phyloP scores from a whole-genome alignment of 768 basidiomycete genomes.

The Dentipellis sp. region DNA sequence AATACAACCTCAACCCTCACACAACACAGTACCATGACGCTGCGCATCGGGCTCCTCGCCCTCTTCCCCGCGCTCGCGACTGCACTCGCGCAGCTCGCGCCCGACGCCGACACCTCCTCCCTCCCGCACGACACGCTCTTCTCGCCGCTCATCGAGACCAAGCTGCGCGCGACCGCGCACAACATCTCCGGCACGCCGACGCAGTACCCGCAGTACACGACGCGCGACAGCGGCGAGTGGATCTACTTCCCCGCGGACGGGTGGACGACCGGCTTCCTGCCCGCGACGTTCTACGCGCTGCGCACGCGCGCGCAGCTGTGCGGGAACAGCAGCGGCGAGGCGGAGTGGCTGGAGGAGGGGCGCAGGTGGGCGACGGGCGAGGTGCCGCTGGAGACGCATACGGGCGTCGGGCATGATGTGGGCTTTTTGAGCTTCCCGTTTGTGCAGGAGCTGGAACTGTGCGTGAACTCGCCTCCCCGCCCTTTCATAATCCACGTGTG shows the following conservation, averaged over 20 bases:
- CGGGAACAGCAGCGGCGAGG: constrained; percentile 28
- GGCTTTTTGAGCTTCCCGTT: constrained; percentile 69
- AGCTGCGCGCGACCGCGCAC: constrained; percentile 47
- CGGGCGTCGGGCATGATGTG: constrained; percentile 54
- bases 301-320: constrained; percentile 45
- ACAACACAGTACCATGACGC: not conserved
- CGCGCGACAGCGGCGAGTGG: constrained; percentile 41
- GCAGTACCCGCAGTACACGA: constrained; percentile 54
- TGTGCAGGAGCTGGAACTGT: constrained; percentile 51
- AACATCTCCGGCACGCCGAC: constrained; percentile 29
- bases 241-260: constrained; percentile 41
- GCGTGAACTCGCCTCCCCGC: constrained; percentile 15
- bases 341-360: constrained; percentile 46
- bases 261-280: constrained; percentile 67
- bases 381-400: constrained; percentile 38
- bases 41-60: not conserved
- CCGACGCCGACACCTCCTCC: not conserved
- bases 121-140: constrained; percentile 41
- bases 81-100: not conserved
- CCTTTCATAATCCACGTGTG: not conserved
- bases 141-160: constrained; percentile 48
- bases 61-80: not conserved
- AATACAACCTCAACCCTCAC: too few relatives aligned
- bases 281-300: constrained; percentile 49
- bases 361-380: constrained; percentile 42